Conservation (phyloP, 1,139 yeast species). For the Zygoascus meyerae region DNA sequence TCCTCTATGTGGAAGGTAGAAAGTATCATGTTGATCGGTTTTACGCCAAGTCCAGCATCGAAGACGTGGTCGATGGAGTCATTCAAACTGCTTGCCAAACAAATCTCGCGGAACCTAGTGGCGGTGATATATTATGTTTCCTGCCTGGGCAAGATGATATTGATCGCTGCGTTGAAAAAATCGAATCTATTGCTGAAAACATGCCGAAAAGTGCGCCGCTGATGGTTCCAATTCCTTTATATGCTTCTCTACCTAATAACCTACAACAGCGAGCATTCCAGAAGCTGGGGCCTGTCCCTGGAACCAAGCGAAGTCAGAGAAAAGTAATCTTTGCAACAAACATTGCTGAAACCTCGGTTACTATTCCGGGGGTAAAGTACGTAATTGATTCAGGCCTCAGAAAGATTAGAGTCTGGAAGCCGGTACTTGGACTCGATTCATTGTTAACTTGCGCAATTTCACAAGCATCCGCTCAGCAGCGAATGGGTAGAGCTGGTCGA, state of each 20-base stretch:
- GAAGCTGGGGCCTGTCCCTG: slow-evolving; percentile 43
- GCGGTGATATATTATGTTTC: slow-evolving; percentile 85
- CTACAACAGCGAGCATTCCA: slow-evolving; percentile 76
- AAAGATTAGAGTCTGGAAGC: slow-evolving; percentile 92
- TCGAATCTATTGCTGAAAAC: slow-evolving; percentile 56
- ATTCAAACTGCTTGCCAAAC: slow-evolving; percentile 72
- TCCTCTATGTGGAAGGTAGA: slow-evolving; percentile 82
- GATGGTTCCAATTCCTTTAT: slow-evolving; percentile 73
- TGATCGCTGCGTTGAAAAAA: slow-evolving; percentile 67
- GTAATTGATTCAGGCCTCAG: slow-evolving; percentile 90
- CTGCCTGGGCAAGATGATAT: slow-evolving; percentile 97
- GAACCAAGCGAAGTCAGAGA: slow-evolving; percentile 40
- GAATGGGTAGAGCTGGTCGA: slow-evolving; percentile 99
- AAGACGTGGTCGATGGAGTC: slow-evolving; percentile 78
- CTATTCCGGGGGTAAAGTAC: slow-evolving; percentile 91
- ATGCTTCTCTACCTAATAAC: slow-evolving; percentile 85
- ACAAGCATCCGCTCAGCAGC: slow-evolving; percentile 88
- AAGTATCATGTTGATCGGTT: slow-evolving; percentile 75
- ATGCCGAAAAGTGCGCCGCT: slow-evolving; percentile 72
- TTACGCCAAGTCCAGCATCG: slow-evolving; percentile 56
- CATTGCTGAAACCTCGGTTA: slow-evolving; percentile 95
- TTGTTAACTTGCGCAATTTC: slow-evolving; percentile 88
- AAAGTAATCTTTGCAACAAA: slow-evolving; percentile 89
- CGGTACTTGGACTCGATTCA: slow-evolving; percentile 84
- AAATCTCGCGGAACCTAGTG: slow-evolving; percentile 64